These are phyloP conservation scores for Hericium coralloides DNA, from an alignment of 768 basidiomycete genomes.

Conservation along the genomic window DNA sequence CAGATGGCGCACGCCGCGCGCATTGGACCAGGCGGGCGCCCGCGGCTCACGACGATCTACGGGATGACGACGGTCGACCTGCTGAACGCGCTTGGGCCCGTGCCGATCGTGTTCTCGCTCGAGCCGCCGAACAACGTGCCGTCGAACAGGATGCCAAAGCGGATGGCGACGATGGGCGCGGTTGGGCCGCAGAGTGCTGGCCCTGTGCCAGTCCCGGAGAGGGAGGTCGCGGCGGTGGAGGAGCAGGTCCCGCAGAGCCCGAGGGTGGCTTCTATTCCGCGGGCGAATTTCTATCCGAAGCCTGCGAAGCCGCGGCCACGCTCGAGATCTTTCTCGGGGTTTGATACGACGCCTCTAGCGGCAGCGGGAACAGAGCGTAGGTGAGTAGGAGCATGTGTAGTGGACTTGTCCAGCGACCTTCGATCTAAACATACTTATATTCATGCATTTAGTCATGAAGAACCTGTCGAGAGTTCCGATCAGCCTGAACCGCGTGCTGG, in stretches of 20 bases:
- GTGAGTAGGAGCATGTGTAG: slow-evolving; percentile 9
- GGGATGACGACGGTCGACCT: slow-evolving; percentile 48
- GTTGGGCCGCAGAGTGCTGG: background rate
- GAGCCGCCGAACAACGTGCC: slow-evolving; percentile 36
- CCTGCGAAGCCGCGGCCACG: slow-evolving; percentile 39
- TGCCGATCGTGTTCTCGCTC: slow-evolving; percentile 50
- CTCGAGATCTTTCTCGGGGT: slow-evolving; percentile 72
- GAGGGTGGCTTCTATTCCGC: slow-evolving; percentile 26
- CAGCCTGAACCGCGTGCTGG: no score
- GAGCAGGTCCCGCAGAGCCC: background rate
- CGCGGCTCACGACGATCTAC: slow-evolving; percentile 47
- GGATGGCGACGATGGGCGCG: background rate
- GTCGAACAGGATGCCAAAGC: slow-evolving; percentile 14
- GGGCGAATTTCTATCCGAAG: slow-evolving; percentile 59
- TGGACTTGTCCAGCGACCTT: no score
- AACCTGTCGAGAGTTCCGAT: background rate
- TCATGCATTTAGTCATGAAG: slow-evolving; percentile 1
- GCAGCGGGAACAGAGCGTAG: slow-evolving; percentile 9
- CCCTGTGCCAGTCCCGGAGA: no score
- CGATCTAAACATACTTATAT: background rate
- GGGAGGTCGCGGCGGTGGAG: background rate
- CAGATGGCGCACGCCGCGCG: slow-evolving; percentile 13
- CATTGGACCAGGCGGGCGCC: slow-evolving; percentile 19
- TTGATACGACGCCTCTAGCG: slow-evolving; percentile 34
- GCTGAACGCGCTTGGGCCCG: slow-evolving; percentile 38